phyloP scores from a whole-genome alignment of 1,284 basidiomycete species.

The Tranzscheliella williamsii region DNA sequence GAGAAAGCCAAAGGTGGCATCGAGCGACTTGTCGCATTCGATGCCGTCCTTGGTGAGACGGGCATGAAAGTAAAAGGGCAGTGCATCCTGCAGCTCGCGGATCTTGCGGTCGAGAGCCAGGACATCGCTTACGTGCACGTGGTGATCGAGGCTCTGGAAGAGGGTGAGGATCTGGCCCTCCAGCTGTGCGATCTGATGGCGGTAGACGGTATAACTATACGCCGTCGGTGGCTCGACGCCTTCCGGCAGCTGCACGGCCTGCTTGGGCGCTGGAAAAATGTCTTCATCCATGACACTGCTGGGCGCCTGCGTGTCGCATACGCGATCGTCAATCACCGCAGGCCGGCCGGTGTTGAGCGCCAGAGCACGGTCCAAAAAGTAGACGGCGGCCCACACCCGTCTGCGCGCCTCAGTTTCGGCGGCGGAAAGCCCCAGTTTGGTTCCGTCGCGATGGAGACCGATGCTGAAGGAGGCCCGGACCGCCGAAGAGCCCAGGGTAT shows the following conservation, averaged over 20 bases:
- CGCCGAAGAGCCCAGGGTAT: slow-evolving; percentile 36
- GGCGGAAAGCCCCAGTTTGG: slow-evolving; percentile 33
- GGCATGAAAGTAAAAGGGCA: slow-evolving; percentile 48
- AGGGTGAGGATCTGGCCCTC: slow-evolving; percentile 26
- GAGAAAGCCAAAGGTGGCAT: slow-evolving; percentile 43
- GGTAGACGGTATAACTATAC: slow-evolving; percentile 33
- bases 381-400: slow-evolving; percentile 48
- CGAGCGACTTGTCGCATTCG: slow-evolving; percentile 40
- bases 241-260: slow-evolving; percentile 25
- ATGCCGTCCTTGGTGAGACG: slow-evolving; percentile 20
- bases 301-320: slow-evolving; percentile 48
- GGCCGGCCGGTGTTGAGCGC: slow-evolving; percentile 49
- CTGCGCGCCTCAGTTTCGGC: slow-evolving; percentile 46
- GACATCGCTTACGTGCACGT: slow-evolving; percentile 42
- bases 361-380: slow-evolving; percentile 40
- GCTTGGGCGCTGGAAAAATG: slow-evolving; percentile 29
- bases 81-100: slow-evolving; percentile 30
- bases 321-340: slow-evolving; percentile 45
- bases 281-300: slow-evolving; percentile 33
- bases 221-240: slow-evolving; percentile 39
- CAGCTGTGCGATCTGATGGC: slow-evolving; percentile 40
- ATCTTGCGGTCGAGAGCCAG: slow-evolving; percentile 40
- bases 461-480: slow-evolving; percentile 47
- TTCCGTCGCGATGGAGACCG: slow-evolving; percentile 56
- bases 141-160: slow-evolving; percentile 33